phyloP scores from a whole-genome alignment of 2,329 filamentous ascomycete species.

The Aspergillus sclerotialis region DNA sequence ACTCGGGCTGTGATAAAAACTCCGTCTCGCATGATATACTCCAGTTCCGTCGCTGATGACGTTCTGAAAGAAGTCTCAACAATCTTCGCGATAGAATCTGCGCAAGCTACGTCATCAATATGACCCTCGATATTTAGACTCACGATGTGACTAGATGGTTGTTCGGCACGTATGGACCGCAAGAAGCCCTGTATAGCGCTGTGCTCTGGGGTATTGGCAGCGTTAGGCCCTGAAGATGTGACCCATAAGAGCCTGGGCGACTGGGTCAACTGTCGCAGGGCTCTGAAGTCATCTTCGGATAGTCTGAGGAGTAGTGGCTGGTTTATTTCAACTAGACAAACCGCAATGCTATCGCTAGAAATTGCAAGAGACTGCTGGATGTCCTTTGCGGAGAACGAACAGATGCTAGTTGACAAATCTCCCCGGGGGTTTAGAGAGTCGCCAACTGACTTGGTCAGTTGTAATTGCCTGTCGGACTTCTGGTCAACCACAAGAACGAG shows the following conservation, averaged over 20 bases:
- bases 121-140: slow-evolving; percentile 2
- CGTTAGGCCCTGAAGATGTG: slow-evolving; percentile 1
- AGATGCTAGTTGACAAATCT: background rate
- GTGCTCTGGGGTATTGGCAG: slow-evolving; percentile 3
- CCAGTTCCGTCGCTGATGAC: slow-evolving; percentile 3
- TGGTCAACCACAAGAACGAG: slow-evolving; percentile 2
- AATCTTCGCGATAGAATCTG: slow-evolving; percentile 1
- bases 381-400: background rate
- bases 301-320: background rate
- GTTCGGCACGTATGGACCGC: slow-evolving; percentile 8
- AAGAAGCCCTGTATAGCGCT: slow-evolving; percentile 5
- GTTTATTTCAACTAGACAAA: background rate
- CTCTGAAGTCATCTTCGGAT: slow-evolving; percentile 2
- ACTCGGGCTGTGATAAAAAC: slow-evolving; percentile 5
- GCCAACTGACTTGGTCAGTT: background rate
- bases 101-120: background rate
- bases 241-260: slow-evolving; percentile 2
- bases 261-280: slow-evolving; percentile 1
- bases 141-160: slow-evolving; percentile 4
- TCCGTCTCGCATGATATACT: slow-evolving; percentile 8
- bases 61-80: slow-evolving; percentile 3
- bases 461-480: slow-evolving; percentile 1
- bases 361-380: background rate
- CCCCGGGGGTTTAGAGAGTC: background rate
- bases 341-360: background rate